A percentile compares a stretch with the other conserved stretches of the same genome.
These are phyloP conservation scores for Mycena citricolor DNA, from an alignment of 1,284 basidiomycete species.

Conservation along the genomic window DNA sequence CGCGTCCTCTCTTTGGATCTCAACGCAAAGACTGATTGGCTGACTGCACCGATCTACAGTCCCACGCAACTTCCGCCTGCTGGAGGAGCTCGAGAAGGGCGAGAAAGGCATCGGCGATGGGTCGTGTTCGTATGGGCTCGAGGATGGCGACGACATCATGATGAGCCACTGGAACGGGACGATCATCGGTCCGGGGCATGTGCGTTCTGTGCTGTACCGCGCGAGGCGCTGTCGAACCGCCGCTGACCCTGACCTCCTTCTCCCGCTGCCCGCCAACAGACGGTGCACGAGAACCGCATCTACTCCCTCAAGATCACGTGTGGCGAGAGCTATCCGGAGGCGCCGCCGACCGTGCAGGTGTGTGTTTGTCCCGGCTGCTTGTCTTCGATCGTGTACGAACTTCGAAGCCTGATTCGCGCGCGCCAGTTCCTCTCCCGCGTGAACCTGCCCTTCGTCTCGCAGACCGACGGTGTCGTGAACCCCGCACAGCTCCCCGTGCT, in stretches of 20 bases:
- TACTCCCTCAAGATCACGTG: constrained; percentile 94
- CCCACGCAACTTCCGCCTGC: constrained; percentile 92
- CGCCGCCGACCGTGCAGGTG: constrained; percentile 60
- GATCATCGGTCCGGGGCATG: constrained; percentile 97
- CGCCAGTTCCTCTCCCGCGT: constrained; percentile 83
- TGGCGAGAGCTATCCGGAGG: constrained; percentile 80
- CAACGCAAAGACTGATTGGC: background rate
- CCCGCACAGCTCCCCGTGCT: constrained; percentile 68
- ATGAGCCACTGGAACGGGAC: constrained; percentile 99
- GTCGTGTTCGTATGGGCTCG: constrained; percentile 48
- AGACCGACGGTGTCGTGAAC: constrained; percentile 77
- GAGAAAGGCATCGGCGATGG: constrained; percentile 99
- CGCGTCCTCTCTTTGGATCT: background rate
- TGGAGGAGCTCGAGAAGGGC: constrained; percentile 98
- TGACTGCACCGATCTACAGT: too few relatives aligned
- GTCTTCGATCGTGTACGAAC: background rate
- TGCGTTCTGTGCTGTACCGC: constrained; percentile 40
- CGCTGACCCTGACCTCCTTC: background rate
- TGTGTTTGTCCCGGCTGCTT: background rate
- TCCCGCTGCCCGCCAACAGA: constrained; percentile 46
- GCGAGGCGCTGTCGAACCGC: too few relatives aligned
- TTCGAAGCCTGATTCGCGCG: background rate
- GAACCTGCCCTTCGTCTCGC: constrained; percentile 93
- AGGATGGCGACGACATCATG: constrained; percentile 51
- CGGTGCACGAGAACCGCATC: constrained; percentile 97